Conservation (phyloP, 225 moss, liverwort and hornwort genomes). For the Ulota crispa region DNA sequence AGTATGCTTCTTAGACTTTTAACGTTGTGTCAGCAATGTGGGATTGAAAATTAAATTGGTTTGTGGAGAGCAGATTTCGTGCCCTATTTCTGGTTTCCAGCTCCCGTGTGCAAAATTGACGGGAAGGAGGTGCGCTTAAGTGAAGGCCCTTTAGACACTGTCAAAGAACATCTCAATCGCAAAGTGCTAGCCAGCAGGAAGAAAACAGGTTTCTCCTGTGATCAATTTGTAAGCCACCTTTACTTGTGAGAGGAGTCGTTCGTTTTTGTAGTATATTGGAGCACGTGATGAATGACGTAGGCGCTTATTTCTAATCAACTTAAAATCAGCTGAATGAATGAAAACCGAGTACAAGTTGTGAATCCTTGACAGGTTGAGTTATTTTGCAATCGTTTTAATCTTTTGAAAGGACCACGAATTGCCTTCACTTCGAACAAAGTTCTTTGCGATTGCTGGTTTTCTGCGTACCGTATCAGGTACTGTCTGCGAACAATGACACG, state of each 20-base stretch:
- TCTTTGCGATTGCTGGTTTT: not conserved
- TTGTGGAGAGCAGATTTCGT: constrained; percentile 53
- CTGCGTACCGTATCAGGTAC: not conserved
- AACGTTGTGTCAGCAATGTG: not conserved
- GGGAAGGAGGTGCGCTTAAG: constrained; percentile 42
- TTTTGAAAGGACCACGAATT: not conserved
- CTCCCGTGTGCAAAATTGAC: constrained; percentile 42
- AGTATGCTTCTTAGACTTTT: not conserved
- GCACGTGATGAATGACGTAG: not conserved
- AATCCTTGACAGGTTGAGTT: not conserved
- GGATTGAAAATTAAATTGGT: not conserved
- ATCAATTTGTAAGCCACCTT: constrained; percentile 50
- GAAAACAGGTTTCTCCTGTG: constrained; percentile 27
- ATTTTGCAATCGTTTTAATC: not conserved
- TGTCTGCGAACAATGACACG: not conserved
- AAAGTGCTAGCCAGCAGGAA: constrained; percentile 48
- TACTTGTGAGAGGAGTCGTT: not conserved
- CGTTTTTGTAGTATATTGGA: constrained; percentile 7
- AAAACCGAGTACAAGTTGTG: not conserved
- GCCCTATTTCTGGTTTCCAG: constrained; percentile 71
- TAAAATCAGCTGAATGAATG: not conserved
- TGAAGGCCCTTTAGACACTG: constrained; percentile 26
- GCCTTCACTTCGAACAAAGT: not conserved
- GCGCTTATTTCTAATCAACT: not conserved
- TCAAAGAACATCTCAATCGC: constrained; percentile 47